Evolutionary conservation across 257 asterid species (phyloP).

Genomic region (Craterostigma plantagineum): DNA sequence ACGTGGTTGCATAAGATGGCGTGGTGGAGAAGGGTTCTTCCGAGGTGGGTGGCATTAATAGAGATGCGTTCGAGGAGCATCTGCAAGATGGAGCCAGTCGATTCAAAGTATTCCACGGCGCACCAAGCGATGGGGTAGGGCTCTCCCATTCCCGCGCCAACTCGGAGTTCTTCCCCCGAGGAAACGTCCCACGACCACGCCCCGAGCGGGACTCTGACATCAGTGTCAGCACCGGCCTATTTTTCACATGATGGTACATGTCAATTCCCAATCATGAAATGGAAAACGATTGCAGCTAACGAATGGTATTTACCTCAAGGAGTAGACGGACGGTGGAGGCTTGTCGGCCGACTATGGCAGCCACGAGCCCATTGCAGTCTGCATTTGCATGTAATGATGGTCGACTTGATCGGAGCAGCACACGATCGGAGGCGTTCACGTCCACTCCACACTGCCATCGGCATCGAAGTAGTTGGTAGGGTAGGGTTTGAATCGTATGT

Average conservation of each 20-base stretch:
- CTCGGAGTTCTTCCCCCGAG: constrained; percentile 70
- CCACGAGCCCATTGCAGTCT: constrained; percentile 61
- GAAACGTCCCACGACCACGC: constrained; percentile 83
- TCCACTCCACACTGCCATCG: constrained; percentile 60
- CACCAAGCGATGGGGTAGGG: constrained; percentile 68
- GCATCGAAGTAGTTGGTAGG: not conserved
- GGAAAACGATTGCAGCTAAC: not conserved
- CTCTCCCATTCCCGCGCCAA: constrained; percentile 74
- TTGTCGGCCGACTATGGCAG: constrained; percentile 66
- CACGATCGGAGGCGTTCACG: constrained; percentile 39
- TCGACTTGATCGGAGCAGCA: constrained; percentile 53
- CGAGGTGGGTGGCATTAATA: constrained; percentile 21
- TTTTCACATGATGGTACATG: constrained; percentile 1
- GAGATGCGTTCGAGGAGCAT: constrained; percentile 37
- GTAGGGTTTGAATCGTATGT: no score
- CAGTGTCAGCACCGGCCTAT: constrained; percentile 50
- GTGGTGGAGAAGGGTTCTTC: constrained; percentile 64
- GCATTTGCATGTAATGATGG: constrained; percentile 59
- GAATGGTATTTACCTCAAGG: constrained; percentile 31
- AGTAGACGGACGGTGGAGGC: constrained; percentile 39
- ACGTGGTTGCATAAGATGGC: constrained; percentile 48
- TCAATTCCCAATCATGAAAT: constrained; percentile 9
- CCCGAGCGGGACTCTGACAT: constrained; percentile 45
- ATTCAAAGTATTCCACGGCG: constrained; percentile 70
- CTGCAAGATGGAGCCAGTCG: constrained; percentile 41